Evolutionary conservation across 2,329 filamentous ascomycete genomes (phyloP).

Genomic region (Colletotrichum camelliae): DNA sequence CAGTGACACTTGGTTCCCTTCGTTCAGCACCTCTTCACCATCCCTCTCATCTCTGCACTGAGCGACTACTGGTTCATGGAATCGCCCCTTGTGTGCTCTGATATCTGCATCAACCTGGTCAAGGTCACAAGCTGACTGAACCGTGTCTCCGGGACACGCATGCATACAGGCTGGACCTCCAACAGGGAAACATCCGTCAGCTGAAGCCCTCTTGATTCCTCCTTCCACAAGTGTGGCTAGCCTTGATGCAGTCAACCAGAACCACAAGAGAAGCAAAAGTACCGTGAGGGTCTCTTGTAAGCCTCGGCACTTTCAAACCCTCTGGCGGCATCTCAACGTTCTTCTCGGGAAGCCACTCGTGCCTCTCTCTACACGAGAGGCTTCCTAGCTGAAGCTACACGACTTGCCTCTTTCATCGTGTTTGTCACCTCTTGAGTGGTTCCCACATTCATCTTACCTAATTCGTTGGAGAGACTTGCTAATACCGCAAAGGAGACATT

Average conservation of each 20-base stretch:
- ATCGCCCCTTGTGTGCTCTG: fast-evolving
- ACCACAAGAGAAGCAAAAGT: not conserved
- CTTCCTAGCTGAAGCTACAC: not conserved
- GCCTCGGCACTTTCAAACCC: not conserved
- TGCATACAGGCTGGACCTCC: not conserved
- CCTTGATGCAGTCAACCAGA: not conserved
- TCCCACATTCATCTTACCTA: not conserved
- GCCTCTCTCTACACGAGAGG: not conserved
- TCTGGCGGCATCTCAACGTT: not conserved
- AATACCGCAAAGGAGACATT: not conserved
- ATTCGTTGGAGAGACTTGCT: not conserved
- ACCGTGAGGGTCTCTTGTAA: not conserved
- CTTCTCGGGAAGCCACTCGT: not conserved
- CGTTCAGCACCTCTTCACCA: not conserved
- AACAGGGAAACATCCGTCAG: not conserved
- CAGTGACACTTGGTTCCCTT: not conserved
- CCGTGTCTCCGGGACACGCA: not conserved
- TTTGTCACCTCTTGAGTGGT: not conserved
- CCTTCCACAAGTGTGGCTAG: not conserved
- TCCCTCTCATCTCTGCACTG: not conserved
- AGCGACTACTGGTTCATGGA: not conserved
- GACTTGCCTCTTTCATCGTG: not conserved
- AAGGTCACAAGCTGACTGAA: not conserved
- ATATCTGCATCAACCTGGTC: not conserved
- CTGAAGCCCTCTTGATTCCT: not conserved